Percentiles rank a stretch among this genome's conserved stretches.
Conservation (phyloP, 345 rosid species). For the Mangifera indica region DNA sequence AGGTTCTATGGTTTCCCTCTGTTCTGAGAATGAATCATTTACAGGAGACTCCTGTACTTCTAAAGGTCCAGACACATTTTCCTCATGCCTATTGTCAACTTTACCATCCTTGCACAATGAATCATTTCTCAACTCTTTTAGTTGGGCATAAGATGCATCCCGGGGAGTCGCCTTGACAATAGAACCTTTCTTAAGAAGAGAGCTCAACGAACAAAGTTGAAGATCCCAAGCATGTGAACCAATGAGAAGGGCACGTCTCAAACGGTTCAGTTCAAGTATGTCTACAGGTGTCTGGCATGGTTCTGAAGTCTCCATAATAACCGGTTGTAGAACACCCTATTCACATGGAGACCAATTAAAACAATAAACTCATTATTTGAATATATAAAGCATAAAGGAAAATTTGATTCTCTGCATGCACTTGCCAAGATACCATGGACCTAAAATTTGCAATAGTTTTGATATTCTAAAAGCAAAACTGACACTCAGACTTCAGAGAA, state of each 20-base stretch:
- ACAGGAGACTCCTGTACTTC: slow-evolving; percentile 31
- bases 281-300: slow-evolving; percentile 46
- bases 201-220: slow-evolving; percentile 62
- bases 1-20: slow-evolving; percentile 19
- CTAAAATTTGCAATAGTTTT: neutral
- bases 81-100: slow-evolving; percentile 24
- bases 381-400: neutral
- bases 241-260: slow-evolving; percentile 68
- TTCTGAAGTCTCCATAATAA: slow-evolving; percentile 42
- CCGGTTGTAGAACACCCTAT: slow-evolving; percentile 63
- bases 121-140: slow-evolving; percentile 34
- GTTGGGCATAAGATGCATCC: slow-evolving; percentile 30
- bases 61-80: slow-evolving; percentile 25
- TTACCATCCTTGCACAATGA: slow-evolving; percentile 26
- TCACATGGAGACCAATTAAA: slow-evolving; percentile 12
- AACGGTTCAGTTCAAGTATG: slow-evolving; percentile 71
- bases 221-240: slow-evolving; percentile 78
- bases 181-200: slow-evolving; percentile 52
- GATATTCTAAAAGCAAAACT: slow-evolving; percentile 7
- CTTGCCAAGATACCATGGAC: neutral
- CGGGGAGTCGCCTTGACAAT: slow-evolving; percentile 34
- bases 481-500: neutral
- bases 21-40: slow-evolving; percentile 30
- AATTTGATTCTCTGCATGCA: neutral
- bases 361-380: slow-evolving; percentile 7